These are phyloP conservation scores for Xylaria sp. DNA, from an alignment of 2,329 filamentous ascomycete genomes.

Conservation along the genomic window DNA sequence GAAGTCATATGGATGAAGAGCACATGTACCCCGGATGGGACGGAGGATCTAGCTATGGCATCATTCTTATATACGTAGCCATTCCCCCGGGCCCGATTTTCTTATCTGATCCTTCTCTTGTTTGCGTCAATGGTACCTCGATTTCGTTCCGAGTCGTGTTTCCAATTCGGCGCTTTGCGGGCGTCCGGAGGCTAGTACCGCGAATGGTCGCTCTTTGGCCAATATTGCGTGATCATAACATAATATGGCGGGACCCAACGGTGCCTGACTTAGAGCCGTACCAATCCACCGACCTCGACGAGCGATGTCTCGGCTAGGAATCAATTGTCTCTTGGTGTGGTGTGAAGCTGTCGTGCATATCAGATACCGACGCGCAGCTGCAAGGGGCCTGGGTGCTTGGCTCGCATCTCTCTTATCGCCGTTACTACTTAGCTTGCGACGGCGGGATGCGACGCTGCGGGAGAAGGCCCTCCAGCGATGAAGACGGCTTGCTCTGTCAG, in stretches of 20 bases:
- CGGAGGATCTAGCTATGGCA: background rate
- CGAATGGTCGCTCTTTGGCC: conserved; percentile 10
- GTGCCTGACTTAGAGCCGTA: background rate
- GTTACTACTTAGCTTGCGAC: conserved; percentile 22
- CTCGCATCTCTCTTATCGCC: conserved; percentile 13
- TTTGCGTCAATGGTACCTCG: background rate
- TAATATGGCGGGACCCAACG: conserved; percentile 22
- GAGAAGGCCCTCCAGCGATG: background rate
- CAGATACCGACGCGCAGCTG: conserved; percentile 8
- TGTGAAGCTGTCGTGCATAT: background rate
- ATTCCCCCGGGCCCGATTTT: conserved; percentile 6
- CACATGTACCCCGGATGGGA: conserved; percentile 13
- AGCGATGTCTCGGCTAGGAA: conserved; percentile 3
- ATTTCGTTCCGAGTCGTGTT: conserved; percentile 2
- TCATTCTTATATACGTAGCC: conserved; percentile 19
- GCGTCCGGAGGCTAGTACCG: background rate
- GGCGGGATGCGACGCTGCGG: conserved; percentile 21
- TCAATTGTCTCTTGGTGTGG: background rate
- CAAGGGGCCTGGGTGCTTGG: conserved; percentile 12
- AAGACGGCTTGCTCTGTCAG: background rate
- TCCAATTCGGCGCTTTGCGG: conserved; percentile 1
- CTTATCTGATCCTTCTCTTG: conserved; percentile 17
- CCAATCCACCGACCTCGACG: background rate
- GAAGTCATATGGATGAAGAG: conserved; percentile 8
- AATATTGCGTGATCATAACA: conserved; percentile 33